Evolutionary conservation across 2,329 filamentous ascomycete genomes (phyloP).

Genomic region (Phaeosphaeriaceae sp.): DNA sequence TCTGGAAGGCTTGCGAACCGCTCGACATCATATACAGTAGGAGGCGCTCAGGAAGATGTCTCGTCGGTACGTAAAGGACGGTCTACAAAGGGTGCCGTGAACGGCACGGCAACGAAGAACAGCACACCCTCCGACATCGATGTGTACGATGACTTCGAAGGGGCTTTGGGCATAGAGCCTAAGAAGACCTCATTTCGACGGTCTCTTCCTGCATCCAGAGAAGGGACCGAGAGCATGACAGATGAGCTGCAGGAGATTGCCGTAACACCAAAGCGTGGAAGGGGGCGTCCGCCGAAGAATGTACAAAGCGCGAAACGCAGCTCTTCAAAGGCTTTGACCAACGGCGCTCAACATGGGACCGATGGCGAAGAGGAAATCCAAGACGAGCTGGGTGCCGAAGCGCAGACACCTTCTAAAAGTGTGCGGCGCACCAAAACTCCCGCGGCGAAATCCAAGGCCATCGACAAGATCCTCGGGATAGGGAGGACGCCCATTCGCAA

Average conservation of each 20-base stretch:
- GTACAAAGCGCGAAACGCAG: slow-evolving; percentile 22
- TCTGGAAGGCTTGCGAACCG: slow-evolving; percentile 30
- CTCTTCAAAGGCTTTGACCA: slow-evolving; percentile 14
- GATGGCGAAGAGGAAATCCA: slow-evolving; percentile 19
- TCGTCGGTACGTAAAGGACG: slow-evolving; percentile 12
- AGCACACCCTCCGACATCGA: slow-evolving; percentile 33
- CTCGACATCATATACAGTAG: slow-evolving; percentile 19
- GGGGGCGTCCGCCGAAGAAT: slow-evolving; percentile 20
- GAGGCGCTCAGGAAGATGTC: slow-evolving; percentile 15
- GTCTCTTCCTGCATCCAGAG: slow-evolving; percentile 14
- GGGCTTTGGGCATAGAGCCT: slow-evolving; percentile 43
- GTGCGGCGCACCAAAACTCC: slow-evolving; percentile 12
- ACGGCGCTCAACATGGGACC: slow-evolving; percentile 13
- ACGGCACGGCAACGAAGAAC: slow-evolving; percentile 15
- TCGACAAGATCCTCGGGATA: slow-evolving; percentile 9
- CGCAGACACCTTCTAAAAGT: slow-evolving; percentile 22
- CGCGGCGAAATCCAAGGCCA: slow-evolving; percentile 1
- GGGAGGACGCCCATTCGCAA: neutral
- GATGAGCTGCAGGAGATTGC: slow-evolving; percentile 22
- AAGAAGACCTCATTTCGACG: slow-evolving; percentile 9
- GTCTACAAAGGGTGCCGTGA: slow-evolving; percentile 13
- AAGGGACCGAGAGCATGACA: slow-evolving; percentile 11
- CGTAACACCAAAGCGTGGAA: slow-evolving; percentile 26
- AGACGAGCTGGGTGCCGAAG: slow-evolving; percentile 25
- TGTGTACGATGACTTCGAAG: slow-evolving; percentile 54